Base-by-base conservation (phyloP, 2,329 filamentous ascomycete species). In the Pseudohalonectria lignicola region DNA sequence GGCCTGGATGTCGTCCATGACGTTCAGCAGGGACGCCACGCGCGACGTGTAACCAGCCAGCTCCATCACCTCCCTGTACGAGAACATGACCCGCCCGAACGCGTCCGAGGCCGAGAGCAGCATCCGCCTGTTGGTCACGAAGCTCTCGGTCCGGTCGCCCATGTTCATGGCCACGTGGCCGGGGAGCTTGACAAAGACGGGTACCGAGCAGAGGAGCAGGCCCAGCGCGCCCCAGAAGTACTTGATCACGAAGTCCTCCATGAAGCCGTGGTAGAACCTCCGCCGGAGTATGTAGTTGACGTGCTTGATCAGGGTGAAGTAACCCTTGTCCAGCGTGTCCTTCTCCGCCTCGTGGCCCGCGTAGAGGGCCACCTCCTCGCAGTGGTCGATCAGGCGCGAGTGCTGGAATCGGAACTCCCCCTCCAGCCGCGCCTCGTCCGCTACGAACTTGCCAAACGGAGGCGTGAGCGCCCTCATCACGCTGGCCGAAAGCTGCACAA, bases 161-260 rank as follows among this genome's bases (percentile, higher is more conserved):
- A 84, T 83, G 53, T 65, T 80, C 49, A 69, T 63, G 11, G 66
- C 64, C 31, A 71, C 55, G 45, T 79, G 70, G 2, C 83, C 84
- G 0, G 88, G 87, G 15, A 95, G 73, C 59, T 90, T 90, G 68
- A 98, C 84, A 59, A 98, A 98, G 2, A 96, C 90, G 0, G 92
- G 92, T 1, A 94, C 79, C 58, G 86, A 93, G 67, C 92, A 98
- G 9, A 98, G 77, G 45, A 94, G 61, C 46, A 98, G 71, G 2
- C 92, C 92, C 31, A 98, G 61, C 2, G 92, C 90, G 30, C 92
- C 92, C 92, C 92, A 98, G 62, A 96, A 92, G 57, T 98, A 98
- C 61, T 98, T 98, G 61, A 98, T 94, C 41, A 96, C 86, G 60
- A 95, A 98, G 59, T 98, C 92, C 57, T 98, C 92, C 90, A 96